Evolutionary conservation across 2,329 filamentous ascomycete species (phyloP), one percentile per base, ranked within the genome.

Genomic region (Aureobasidium subglaciale): DNA sequence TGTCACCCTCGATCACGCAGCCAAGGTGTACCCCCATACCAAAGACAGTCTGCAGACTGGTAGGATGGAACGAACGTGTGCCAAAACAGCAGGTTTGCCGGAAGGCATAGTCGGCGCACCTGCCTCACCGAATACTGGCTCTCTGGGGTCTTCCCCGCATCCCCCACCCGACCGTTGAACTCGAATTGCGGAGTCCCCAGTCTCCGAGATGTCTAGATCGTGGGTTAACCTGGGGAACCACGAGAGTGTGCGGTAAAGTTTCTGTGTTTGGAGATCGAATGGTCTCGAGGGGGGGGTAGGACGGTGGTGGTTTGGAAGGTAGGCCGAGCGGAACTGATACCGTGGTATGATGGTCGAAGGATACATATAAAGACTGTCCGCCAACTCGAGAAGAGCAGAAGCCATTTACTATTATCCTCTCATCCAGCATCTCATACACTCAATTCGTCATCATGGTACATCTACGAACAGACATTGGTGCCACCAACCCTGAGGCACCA

Each of bases 391-490:
- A 20, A n/a, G 10, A 16, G 5, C 11, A 35, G 25, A 27, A 32
- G 9, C 20, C 6, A 34, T 48, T 24, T 6, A 13, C 43, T 25
- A 24, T 48, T 40, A 13, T 18, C 40, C 18, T 25, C 11, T 20
- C 3, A 16, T 10, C 11, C 10, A 15, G 18, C 11, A 20, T 18
- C n/a, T 9, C 25, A 48, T n/a, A 37, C 15, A 20, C 20, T 20
- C n/a, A n/a, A n/a, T n/a, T n/a, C n/a, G n/a, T 53, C 35, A 59
- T 16, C 3, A 63, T 62, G 60, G 58, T 61, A 30, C 59, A 62
- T 52, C 32, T 61, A 24, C 57, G 62, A 41, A 63, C 62, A 38
- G 62, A 63, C 27, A 62, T 63, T 24, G 61, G 59, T 18, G 59
- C 62, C 15, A 50, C 50, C 22, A 61, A 62, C 20, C n/a, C 30